Base-by-base conservation (phyloP, 139 green algal species). In the Picochlorum sp. region DNA sequence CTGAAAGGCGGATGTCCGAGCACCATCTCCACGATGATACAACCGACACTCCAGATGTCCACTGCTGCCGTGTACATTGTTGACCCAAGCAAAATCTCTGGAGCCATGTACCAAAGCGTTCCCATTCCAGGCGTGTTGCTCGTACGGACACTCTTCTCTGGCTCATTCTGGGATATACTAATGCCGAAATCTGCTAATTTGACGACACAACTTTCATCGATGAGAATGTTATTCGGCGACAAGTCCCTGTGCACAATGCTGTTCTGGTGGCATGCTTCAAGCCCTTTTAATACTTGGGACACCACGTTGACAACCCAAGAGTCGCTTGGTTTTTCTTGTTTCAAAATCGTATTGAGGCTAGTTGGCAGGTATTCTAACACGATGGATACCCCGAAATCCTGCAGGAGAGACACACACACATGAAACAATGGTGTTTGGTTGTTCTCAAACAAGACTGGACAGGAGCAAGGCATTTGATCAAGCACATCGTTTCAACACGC, bases 111-210 rank as follows among this genome's bases (percentile, higher is more conserved):
- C 91, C 90, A 97, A 4, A 91, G 77, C 0, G 91, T 97, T 60
- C 89, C 90, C n/a, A 97, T 89, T 67, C 92, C 94, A 38, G 95
- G 88, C 0, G 89, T 95, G 26, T 95, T 83, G 6, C 14, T 23
- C n/a, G 1, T 11, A 26, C 11, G 10, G 1, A 47, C 30, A 47
- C 11, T 21, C 30, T 26, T 45, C 1, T 21, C 15, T 56, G 0
- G 9, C 9, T 44, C 11, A 59, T 65, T 23, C 20, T 93, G 68
- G 54, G 71, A 52, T 1, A 89, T 71, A 10, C 90, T 88, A 76
- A 96, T 95, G 20, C 92, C 92, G 84, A 98, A 96, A 74, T 98
- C 92, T 63, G 88, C 95, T 38, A 98, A 83, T 77, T 91, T 93
- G 1, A 97, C 55, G 44, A 83, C 64, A 9, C 87, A 83, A 2